A percentile compares a stretch with the other conserved stretches of the same genome.
Evolutionary conservation across 306 rosid species (phyloP).

Genomic region (Heteromeles arbutifolia): DNA sequence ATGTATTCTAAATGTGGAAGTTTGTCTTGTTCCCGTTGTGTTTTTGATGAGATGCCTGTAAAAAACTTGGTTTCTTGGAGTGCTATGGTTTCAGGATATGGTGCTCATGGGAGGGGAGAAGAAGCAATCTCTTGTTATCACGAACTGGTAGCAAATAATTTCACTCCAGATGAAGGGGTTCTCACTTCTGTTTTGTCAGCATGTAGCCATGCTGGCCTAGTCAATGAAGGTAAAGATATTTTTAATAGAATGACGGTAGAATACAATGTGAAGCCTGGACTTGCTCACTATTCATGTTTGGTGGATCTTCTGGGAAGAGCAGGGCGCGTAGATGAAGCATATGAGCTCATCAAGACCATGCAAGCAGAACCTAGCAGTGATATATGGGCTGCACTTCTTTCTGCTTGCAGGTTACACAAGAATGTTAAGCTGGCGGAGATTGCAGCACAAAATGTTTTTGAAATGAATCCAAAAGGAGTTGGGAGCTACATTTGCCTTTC

Average conservation of each 20-base stretch:
- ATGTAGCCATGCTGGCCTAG: slow-evolving; percentile 64
- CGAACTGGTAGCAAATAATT: slow-evolving; percentile 32
- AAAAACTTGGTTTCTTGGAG: slow-evolving; percentile 54
- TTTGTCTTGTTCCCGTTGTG: slow-evolving; percentile 31
- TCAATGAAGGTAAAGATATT: slow-evolving; percentile 43
- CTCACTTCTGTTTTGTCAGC: slow-evolving; percentile 54
- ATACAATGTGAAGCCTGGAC: slow-evolving; percentile 38
- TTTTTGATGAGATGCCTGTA: slow-evolving; percentile 40
- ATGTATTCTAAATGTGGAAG: slow-evolving; percentile 65
- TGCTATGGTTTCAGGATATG: slow-evolving; percentile 53
- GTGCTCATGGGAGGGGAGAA: slow-evolving; percentile 52
- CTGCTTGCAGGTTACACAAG: slow-evolving; percentile 48
- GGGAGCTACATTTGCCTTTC: slow-evolving; percentile 61
- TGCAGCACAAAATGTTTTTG: slow-evolving; percentile 45
- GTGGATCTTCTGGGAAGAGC: slow-evolving; percentile 63
- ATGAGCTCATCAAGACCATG: slow-evolving; percentile 36
- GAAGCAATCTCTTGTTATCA: slow-evolving; percentile 45
- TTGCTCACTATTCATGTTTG: slow-evolving; percentile 45
- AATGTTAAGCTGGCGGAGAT: slow-evolving; percentile 49
- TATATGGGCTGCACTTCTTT: slow-evolving; percentile 51
- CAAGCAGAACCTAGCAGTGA: slow-evolving; percentile 37
- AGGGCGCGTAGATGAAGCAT: slow-evolving; percentile 53
- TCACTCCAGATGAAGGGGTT: slow-evolving; percentile 51
- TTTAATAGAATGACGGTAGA: slow-evolving; percentile 36
- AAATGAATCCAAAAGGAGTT: slow-evolving; percentile 41